These are phyloP conservation scores for Salix brachista DNA, from an alignment of 345 rosid genomes.

Conservation along the genomic window DNA sequence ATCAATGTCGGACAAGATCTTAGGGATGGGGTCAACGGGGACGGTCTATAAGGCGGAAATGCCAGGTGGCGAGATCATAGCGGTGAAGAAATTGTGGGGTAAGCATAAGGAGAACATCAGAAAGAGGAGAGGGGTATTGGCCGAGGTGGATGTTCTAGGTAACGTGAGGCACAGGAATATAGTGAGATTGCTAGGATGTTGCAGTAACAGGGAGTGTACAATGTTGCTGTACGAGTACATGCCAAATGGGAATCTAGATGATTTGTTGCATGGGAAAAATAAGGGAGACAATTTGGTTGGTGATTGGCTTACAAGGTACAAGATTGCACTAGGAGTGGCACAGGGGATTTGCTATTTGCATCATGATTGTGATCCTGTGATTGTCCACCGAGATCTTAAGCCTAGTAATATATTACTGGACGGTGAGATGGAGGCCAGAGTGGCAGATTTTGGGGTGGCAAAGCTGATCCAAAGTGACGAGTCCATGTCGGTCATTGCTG, in stretches of 20 bases:
- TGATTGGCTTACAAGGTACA: slow-evolving; percentile 79
- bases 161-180: slow-evolving; percentile 88
- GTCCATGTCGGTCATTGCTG: slow-evolving; percentile 99
- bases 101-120: slow-evolving; percentile 68
- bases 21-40: slow-evolving; percentile 96
- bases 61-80: slow-evolving; percentile 94
- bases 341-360: slow-evolving; percentile 98
- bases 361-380: slow-evolving; percentile 96
- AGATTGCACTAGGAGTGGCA: slow-evolving; percentile 92
- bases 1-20: slow-evolving; percentile 59
- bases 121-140: slow-evolving; percentile 73
- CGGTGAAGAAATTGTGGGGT: slow-evolving; percentile 94
- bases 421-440: slow-evolving; percentile 93
- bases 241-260: slow-evolving; percentile 90
- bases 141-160: slow-evolving; percentile 92
- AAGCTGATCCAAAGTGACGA: slow-evolving; percentile 82
- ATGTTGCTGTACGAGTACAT: slow-evolving; percentile 94
- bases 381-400: slow-evolving; percentile 93
- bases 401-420: slow-evolving; percentile 88
- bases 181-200: slow-evolving; percentile 82
- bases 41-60: slow-evolving; percentile 89
- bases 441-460: slow-evolving; percentile 97
- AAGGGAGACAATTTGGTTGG: slow-evolving; percentile 63
- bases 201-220: slow-evolving; percentile 85
- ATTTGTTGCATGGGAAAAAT: slow-evolving; percentile 68